These are phyloP conservation scores for Rhodotorula taiwanensis DNA, from an alignment of 768 basidiomycete species.

Conservation along the genomic window DNA sequence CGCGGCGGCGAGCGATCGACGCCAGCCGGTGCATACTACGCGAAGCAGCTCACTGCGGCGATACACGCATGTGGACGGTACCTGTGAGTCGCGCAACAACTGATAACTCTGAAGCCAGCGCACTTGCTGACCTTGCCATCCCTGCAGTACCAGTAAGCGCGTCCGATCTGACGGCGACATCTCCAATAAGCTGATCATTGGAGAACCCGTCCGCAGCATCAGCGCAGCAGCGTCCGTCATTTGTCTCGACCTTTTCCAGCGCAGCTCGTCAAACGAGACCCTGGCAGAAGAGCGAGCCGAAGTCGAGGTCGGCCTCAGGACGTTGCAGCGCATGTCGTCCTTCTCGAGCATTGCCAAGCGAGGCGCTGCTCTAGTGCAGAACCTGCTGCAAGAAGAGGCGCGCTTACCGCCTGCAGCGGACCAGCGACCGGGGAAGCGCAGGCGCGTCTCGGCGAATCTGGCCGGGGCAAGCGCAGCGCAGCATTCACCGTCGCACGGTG, in stretches of 20 bases:
- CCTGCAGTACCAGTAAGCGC: slow-evolving; percentile 51
- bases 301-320: background rate
- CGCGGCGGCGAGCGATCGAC: background rate
- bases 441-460: too few relatives aligned
- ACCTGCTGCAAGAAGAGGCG: slow-evolving; percentile 6
- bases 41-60: background rate
- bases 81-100: too few relatives aligned
- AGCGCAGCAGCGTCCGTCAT: slow-evolving; percentile 11
- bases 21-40: slow-evolving; percentile 10
- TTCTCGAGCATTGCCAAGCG: slow-evolving; percentile 4
- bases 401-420: background rate
- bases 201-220: background rate
- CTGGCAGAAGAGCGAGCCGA: slow-evolving; percentile 7
- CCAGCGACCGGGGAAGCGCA: background rate
- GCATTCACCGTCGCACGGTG: too few relatives aligned
- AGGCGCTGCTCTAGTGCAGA: slow-evolving; percentile 11
- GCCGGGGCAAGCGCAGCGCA: too few relatives aligned
- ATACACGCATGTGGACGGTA: slow-evolving; percentile 6
- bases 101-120: background rate
- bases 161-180: background rate
- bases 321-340: background rate
- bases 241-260: slow-evolving; percentile 26
- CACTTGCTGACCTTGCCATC: background rate
- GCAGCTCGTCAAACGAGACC: background rate
- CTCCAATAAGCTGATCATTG: background rate